Conservation (phyloP, 768 basidiomycete species). For the Pisolithus orientalis region DNA sequence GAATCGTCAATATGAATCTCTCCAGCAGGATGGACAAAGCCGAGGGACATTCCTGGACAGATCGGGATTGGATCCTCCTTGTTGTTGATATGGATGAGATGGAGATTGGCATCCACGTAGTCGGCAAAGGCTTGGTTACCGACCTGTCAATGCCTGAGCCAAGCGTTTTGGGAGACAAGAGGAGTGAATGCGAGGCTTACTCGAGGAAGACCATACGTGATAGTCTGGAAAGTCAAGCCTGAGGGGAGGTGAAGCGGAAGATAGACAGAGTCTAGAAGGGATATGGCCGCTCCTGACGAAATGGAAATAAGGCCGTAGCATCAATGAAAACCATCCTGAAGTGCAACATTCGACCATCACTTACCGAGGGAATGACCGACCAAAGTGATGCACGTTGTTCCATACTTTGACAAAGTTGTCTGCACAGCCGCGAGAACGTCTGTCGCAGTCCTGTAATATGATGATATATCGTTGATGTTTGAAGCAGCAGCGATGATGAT, state of each 20-base stretch:
- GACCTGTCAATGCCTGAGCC: slow-evolving; percentile 13
- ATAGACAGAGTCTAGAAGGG: slow-evolving; percentile 39
- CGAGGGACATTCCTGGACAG: slow-evolving; percentile 26
- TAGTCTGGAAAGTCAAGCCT: slow-evolving; percentile 27
- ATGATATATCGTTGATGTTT: neutral
- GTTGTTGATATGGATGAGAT: slow-evolving; percentile 44
- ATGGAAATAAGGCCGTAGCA: neutral
- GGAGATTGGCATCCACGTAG: slow-evolving; percentile 32
- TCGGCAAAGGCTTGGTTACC: slow-evolving; percentile 41
- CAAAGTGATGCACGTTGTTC: slow-evolving; percentile 31
- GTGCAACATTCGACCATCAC: neutral
- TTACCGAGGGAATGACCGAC: slow-evolving; percentile 40
- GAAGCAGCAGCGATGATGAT: neutral
- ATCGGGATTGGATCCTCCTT: slow-evolving; percentile 34
- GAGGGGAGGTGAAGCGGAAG: slow-evolving; percentile 32
- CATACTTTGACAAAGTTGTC: slow-evolving; percentile 28
- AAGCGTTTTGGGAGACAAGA: neutral
- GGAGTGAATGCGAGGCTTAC: slow-evolving; percentile 6
- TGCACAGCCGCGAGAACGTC: slow-evolving; percentile 35
- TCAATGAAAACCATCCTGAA: neutral
- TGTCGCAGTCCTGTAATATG: slow-evolving; percentile 31
- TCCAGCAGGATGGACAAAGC: slow-evolving; percentile 33
- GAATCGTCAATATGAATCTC: slow-evolving; percentile 39
- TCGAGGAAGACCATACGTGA: slow-evolving; percentile 39
- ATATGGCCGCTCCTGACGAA: slow-evolving; percentile 31